A percentile compares a stretch with the other conserved stretches of the same genome.
Conservation (phyloP, 2,329 filamentous ascomycete genomes). For the Cytospora leucostoma region DNA sequence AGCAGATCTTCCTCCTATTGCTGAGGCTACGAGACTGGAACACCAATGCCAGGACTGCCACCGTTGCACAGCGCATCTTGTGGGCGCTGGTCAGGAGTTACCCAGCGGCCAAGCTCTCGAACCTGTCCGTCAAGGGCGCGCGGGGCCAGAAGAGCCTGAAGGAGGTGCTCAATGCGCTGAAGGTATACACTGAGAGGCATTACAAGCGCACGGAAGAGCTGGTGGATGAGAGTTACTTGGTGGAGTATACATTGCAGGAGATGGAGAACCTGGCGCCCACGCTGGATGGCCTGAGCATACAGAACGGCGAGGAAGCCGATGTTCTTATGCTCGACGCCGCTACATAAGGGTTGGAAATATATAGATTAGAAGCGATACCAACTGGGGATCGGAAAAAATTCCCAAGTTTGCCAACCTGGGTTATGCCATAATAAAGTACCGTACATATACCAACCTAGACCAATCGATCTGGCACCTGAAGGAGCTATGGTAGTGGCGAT, state of each 20-base stretch:
- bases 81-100: conserved; percentile 79
- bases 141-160: conserved; percentile 68
- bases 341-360: conserved; percentile 9
- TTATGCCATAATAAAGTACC: not conserved
- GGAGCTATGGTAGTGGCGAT: conserved; percentile 27
- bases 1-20: conserved; percentile 83
- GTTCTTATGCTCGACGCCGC: conserved; percentile 34
- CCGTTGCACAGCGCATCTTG: conserved; percentile 82
- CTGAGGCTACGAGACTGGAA: conserved; percentile 93
- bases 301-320: conserved; percentile 29
- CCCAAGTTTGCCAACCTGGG: not conserved
- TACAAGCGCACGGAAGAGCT: conserved; percentile 88
- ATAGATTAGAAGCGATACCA: conserved; percentile 12
- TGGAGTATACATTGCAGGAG: conserved; percentile 89
- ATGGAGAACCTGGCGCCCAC: conserved; percentile 74
- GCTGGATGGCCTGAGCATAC: conserved; percentile 28
- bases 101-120: conserved; percentile 74
- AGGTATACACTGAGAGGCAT: conserved; percentile 89
- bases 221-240: conserved; percentile 89
- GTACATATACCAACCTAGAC: not conserved
- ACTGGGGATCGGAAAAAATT: not conserved
- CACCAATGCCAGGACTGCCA: conserved; percentile 84
- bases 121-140: conserved; percentile 62
- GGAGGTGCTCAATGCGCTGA: conserved; percentile 84
- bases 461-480: not conserved